Base-by-base conservation (phyloP, 345 rosid species). In the Melastoma malabathricum region DNA sequence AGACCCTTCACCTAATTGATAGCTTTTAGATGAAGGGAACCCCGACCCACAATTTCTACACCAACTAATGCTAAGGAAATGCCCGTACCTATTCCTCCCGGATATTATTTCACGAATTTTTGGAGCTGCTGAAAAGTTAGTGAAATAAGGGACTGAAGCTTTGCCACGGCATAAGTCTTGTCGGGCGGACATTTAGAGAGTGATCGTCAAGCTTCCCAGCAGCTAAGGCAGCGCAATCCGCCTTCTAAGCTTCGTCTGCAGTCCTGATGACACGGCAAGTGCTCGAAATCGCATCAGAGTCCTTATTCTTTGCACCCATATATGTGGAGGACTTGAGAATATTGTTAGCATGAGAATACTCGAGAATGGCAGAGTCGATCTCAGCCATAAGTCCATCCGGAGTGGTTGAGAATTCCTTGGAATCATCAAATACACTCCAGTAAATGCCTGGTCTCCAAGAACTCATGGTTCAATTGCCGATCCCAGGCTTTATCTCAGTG, bases 141-240 rank as follows among this genome's bases (percentile, higher is more conserved):
- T 18, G 75, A 67, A 43, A 74, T 70, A 23, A 67, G 75, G 22
- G 75, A 70, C 66, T 73, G 84, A 59, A 80, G 92, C 72, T 83
- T 83, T 31, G 80, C 69, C 44, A 75, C 77, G 31, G 86, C 86
- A 43, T 84, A 72, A 27, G 61, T 51, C 66, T 56, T 62, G 52
- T 74, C 79, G 2, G 79, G 79, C 1, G 70, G 79, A 48, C 75
- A 74, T 51, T 70, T 74, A 10, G 66, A 56, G 51, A 80, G 78
- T 27, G 84, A 64, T 80, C 87, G 23, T 78, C 83, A 31, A 78
- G 76, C 62, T 75, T 75, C 47, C 87, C 79, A n/a, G 75, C 77
- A 34, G 84, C 84, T 61, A 83, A 58, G 15, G 87, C 72, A 0
- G 87, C 84, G 55, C 83, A 72, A 13, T 84, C 93, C 1, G 79